Evolutionary conservation across 2,329 filamentous ascomycete genomes (phyloP), one percentile per base, ranked within the genome.

Genomic region (Xylariales sp.): DNA sequence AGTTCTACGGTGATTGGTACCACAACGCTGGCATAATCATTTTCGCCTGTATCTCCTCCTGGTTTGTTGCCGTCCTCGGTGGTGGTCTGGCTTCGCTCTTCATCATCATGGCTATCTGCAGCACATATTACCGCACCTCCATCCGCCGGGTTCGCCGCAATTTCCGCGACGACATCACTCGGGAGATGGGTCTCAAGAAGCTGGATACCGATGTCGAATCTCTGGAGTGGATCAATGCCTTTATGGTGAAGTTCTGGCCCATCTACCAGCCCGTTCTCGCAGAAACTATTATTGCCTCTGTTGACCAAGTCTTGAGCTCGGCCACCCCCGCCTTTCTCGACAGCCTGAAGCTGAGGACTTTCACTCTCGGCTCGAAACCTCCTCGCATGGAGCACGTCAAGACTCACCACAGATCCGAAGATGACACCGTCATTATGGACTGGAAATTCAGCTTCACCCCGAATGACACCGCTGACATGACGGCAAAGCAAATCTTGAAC

Each of bases 401-500:
- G 72, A 95, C 93, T 0, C 96, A 98, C 53, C 91, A 91, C 41
- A 95, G 93, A 62, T 88, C 87, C 2, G 88, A 96, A 51, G 90
- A 96, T 46, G 93, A 98, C 56, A 83, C 90, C 41, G 88, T 98
- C 29, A 78, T 97, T 55, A 98, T 98, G 93, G 93, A 98, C 60
- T 98, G 93, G 93, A 95, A 95, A 56, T 98, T 98, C 65, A 97
- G 91, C 72, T 98, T 98, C 67, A 97, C 88, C 0, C 93, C 93
- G 23, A 97, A 93, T 50, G 94, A 98, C 61, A 86, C 79, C 3
- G 82, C 86, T 49, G 93, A 98, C 61, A 80, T 98, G 76, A 98
- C 93, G 2, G 72, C 83, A 3, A 81, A 85, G 43, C 93, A 98
- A 61, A 67, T 96, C 55, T 91, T 87, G 70, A 89, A 90, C 71